Conservation (phyloP, 2,329 filamentous ascomycete genomes). For the Calycina herbarum region DNA sequence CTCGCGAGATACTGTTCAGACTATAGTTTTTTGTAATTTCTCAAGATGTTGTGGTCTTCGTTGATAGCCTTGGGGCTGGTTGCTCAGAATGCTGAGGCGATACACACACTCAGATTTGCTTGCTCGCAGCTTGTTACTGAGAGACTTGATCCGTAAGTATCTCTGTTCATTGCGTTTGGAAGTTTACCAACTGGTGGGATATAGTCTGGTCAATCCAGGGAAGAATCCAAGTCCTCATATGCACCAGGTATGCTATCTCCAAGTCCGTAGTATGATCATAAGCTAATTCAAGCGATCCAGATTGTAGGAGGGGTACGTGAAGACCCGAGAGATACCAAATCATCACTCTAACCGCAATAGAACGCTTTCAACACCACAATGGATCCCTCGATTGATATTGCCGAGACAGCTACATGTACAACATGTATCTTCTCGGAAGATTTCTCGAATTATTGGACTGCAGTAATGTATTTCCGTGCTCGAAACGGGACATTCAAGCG, state of each 20-base stretch:
- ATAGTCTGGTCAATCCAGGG: constrained; percentile 12
- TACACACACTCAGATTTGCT: constrained; percentile 21
- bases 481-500: constrained; percentile 16
- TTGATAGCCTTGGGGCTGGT: constrained; percentile 12
- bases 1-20: neutral
- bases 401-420: constrained; percentile 9
- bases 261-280: neutral
- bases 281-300: neutral
- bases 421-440: constrained; percentile 16
- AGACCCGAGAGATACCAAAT: neutral
- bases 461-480: constrained; percentile 16
- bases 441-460: constrained; percentile 18
- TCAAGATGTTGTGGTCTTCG: constrained; percentile 10
- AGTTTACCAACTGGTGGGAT: neutral
- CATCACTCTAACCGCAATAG: neutral
- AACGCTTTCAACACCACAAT: constrained; percentile 13
- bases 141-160: constrained; percentile 22
- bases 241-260: constrained; percentile 8
- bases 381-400: constrained; percentile 7
- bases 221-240: constrained; percentile 9
- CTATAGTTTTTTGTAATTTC: neutral
- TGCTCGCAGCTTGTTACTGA: constrained; percentile 27
- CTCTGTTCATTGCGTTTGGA: neutral
- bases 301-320: constrained; percentile 13
- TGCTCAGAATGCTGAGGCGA: constrained; percentile 16